phyloP scores from a whole-genome alignment of 768 basidiomycete genomes.

The Pholiota conissans region DNA sequence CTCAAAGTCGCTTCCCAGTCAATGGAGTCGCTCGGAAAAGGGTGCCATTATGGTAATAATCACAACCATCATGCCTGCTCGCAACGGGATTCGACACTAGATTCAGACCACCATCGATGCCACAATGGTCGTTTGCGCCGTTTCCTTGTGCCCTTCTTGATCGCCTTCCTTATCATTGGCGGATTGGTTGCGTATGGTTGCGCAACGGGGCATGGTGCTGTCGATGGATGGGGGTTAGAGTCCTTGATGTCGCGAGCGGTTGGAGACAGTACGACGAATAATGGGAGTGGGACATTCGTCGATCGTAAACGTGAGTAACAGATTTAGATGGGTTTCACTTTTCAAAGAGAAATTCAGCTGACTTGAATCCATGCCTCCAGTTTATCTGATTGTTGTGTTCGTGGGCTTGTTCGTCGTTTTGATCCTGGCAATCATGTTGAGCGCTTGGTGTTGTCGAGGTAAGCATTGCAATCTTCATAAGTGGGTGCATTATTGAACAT shows the following conservation, averaged over 20 bases:
- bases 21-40: neutral
- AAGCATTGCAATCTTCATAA: conserved; percentile 7
- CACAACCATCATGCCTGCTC: neutral
- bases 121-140: conserved; percentile 23
- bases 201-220: conserved; percentile 24
- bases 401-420: conserved; percentile 60
- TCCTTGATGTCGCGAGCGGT: conserved; percentile 33
- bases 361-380: conserved; percentile 28
- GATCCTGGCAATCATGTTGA: conserved; percentile 54
- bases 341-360: neutral
- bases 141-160: conserved; percentile 34
- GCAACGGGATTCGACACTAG: neutral
- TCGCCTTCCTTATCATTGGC: conserved; percentile 30
- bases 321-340: neutral
- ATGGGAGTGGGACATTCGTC: conserved; percentile 31
- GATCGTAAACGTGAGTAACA: conserved; percentile 39
- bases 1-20: neutral
- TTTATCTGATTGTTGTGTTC: conserved; percentile 65
- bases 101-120: conserved; percentile 15
- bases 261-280: conserved; percentile 5
- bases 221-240: conserved; percentile 19
- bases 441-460: conserved; percentile 68
- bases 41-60: neutral
- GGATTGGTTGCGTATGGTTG: conserved; percentile 32
- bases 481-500: no score